Conservation (phyloP, 2,329 filamentous ascomycete genomes). For the Corinectria fuckeliana region DNA sequence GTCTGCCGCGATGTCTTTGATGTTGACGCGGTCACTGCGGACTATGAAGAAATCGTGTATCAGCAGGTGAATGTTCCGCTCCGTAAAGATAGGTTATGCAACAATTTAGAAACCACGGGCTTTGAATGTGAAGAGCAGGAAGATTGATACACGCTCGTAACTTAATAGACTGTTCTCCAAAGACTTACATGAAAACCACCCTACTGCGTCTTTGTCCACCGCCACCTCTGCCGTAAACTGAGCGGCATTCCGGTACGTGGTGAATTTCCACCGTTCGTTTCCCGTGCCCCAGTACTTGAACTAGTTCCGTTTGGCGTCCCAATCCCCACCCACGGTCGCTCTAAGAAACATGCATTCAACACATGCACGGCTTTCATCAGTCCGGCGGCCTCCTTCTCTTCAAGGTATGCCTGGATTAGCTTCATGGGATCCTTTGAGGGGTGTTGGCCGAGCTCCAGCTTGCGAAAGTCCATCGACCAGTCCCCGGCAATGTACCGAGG, state of each 20-base stretch:
- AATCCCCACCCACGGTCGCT: neutral
- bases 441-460: neutral
- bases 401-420: neutral
- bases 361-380: neutral
- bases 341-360: neutral
- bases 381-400: neutral
- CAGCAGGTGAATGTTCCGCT: too few species aligned
- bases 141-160: too few species aligned
- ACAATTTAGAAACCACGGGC: too few species aligned
- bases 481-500: neutral
- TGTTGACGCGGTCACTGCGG: neutral
- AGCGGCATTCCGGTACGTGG: neutral
- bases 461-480: neutral
- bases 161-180: too few species aligned
- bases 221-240: neutral
- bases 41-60: conserved; percentile 2
- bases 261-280: neutral
- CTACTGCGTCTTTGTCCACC: neutral
- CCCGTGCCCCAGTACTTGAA: neutral
- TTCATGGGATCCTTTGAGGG: conserved; percentile 1
- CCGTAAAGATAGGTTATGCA: too few species aligned
- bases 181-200: conserved; percentile 1
- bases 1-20: neutral
- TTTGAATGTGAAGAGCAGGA: too few species aligned
- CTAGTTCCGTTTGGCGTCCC: neutral